Evolutionary conservation across 208 protist genomes (phyloP).

Genomic region (Crithidia mellificae): DNA sequence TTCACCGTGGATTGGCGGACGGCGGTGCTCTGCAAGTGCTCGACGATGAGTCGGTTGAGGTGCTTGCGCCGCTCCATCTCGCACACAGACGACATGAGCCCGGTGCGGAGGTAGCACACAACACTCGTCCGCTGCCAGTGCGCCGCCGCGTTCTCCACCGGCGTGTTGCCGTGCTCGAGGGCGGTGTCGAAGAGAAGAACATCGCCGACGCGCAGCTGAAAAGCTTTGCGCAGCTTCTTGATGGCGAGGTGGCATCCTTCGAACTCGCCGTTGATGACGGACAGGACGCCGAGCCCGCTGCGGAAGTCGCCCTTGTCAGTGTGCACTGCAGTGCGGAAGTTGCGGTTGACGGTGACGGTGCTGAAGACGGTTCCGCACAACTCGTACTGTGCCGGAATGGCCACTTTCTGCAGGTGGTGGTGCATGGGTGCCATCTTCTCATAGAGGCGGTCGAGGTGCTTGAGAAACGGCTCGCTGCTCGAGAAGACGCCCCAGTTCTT

Average conservation of each 20-base stretch:
- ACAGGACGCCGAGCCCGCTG: slow-evolving; percentile 73
- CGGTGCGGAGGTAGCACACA: slow-evolving; percentile 86
- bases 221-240: slow-evolving; percentile 67
- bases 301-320: slow-evolving; percentile 87
- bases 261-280: slow-evolving; percentile 85
- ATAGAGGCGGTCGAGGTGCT: slow-evolving; percentile 75
- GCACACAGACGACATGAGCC: slow-evolving; percentile 75
- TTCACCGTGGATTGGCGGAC: slow-evolving; percentile 51
- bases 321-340: slow-evolving; percentile 90
- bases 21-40: slow-evolving; percentile 31
- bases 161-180: slow-evolving; percentile 90
- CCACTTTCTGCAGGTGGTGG: slow-evolving; percentile 71
- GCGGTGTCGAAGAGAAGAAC: slow-evolving; percentile 90
- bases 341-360: slow-evolving; percentile 89
- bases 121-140: slow-evolving; percentile 76
- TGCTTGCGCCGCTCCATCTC: slow-evolving; percentile 73
- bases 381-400: slow-evolving; percentile 75
- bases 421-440: slow-evolving; percentile 56
- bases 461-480: slow-evolving; percentile 52
- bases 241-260: slow-evolving; percentile 89
- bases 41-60: slow-evolving; percentile 49
- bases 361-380: slow-evolving; percentile 88
- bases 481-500: slow-evolving; percentile 59
- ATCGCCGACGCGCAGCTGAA: slow-evolving; percentile 77
- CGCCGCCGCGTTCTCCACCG: slow-evolving; percentile 49